Evolutionary conservation across 805 yeast genomes (phyloP).

Genomic region (Maudiozyma turicensis): DNA sequence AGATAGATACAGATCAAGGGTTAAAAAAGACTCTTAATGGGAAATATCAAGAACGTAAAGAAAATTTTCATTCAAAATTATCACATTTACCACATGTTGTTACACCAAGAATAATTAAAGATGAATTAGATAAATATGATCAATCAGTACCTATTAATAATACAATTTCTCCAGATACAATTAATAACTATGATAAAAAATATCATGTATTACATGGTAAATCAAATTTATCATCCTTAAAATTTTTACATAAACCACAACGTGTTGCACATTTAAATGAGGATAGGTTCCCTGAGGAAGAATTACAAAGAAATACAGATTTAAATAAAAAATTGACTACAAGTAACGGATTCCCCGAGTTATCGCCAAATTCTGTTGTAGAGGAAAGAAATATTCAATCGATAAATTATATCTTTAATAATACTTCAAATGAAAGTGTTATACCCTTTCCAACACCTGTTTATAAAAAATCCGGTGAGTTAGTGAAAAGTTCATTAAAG

Average conservation of each 20-base stretch:
- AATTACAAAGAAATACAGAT: constrained; percentile 23
- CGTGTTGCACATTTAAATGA: constrained; percentile 15
- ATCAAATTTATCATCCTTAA: constrained; percentile 11
- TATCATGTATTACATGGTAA: neutral
- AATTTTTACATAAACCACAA: constrained; percentile 24
- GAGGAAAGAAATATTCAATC: constrained; percentile 4
- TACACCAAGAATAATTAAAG: neutral
- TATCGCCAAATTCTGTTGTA: constrained; percentile 9
- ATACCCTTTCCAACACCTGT: constrained; percentile 28
- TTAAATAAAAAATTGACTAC: constrained; percentile 19
- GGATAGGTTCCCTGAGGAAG: constrained; percentile 19
- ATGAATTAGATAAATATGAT: neutral
- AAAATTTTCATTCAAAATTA: neutral
- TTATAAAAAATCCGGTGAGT: constrained; percentile 83
- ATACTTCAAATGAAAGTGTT: constrained; percentile 8
- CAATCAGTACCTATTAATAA: neutral
- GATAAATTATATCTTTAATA: constrained; percentile 2
- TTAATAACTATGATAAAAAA: neutral
- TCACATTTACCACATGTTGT: neutral
- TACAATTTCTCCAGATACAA: neutral
- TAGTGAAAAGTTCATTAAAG: constrained; percentile 35
- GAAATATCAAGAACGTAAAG: neutral
- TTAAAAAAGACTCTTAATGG: neutral
- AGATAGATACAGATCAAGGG: neutral
- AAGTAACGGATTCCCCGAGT: constrained; percentile 2